Conservation (phyloP, 2,329 filamentous ascomycete genomes). For the Penicillium sp. region DNA sequence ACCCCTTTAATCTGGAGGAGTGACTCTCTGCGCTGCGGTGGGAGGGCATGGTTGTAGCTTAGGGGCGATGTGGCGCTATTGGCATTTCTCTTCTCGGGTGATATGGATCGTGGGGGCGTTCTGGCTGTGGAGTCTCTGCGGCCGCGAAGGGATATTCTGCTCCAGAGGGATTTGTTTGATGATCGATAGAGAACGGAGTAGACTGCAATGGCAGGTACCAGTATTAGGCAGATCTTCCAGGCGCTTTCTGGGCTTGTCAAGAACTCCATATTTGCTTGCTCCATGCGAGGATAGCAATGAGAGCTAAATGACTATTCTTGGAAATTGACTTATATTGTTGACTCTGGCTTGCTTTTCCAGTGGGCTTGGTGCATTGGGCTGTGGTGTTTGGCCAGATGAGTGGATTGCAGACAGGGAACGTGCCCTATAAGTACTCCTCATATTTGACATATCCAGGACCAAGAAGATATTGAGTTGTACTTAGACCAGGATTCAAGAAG, state of each 20-base stretch:
- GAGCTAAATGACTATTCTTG: neutral
- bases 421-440: conserved; percentile 12
- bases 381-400: neutral
- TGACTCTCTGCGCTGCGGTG: conserved; percentile 53
- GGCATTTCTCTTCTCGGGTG: conserved; percentile 48
- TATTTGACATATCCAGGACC: neutral
- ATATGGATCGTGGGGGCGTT: conserved; percentile 57
- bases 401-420: neutral
- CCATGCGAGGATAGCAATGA: neutral
- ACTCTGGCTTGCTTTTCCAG: neutral
- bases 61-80: conserved; percentile 28
- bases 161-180: conserved; percentile 43
- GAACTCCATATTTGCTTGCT: conserved; percentile 19
- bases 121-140: conserved; percentile 49
- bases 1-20: conserved; percentile 36
- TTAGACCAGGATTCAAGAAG: conserved; percentile 9
- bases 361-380: neutral
- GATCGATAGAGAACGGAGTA: conserved; percentile 29
- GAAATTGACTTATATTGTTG: neutral
- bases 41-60: conserved; percentile 52
- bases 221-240: conserved; percentile 25
- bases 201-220: conserved; percentile 23
- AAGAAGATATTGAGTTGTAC: conserved; percentile 6
- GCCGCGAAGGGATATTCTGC: conserved; percentile 40
- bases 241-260: conserved; percentile 14